These are phyloP conservation scores for Trypanosoma mega DNA, from an alignment of 208 protist genomes.

Conservation along the genomic window DNA sequence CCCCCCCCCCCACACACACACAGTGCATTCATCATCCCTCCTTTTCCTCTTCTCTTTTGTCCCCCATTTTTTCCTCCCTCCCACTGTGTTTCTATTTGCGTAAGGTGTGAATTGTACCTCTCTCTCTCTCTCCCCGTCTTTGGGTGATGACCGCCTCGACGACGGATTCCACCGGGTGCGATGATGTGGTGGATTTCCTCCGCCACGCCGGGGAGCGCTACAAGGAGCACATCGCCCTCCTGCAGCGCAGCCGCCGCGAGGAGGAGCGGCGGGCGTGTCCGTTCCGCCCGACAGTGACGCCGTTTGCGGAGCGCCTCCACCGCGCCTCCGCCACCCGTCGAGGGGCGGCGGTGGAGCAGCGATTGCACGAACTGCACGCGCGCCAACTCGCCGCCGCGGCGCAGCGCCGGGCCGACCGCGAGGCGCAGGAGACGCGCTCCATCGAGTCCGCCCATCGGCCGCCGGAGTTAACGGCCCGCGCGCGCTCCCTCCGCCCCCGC, in stretches of 20 bases:
- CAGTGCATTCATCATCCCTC: neutral
- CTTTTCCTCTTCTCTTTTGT: conserved; percentile 16
- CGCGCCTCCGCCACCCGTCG: conserved; percentile 31
- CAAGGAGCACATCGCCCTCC: conserved; percentile 59
- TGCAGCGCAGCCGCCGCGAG: conserved; percentile 45
- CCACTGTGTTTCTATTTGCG: neutral
- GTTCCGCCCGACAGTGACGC: conserved; percentile 52
- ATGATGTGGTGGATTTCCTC: conserved; percentile 67
- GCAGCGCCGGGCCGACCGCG: conserved; percentile 35
- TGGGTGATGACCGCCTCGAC: conserved; percentile 1
- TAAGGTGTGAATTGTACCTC: neutral
- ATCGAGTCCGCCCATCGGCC: no score
- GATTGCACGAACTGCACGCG: conserved; percentile 53
- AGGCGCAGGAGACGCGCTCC: conserved; percentile 53
- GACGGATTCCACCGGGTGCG: neutral
- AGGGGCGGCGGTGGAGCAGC: conserved; percentile 44
- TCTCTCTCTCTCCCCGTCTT: neutral
- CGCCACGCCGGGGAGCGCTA: conserved; percentile 55
- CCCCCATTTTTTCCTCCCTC: neutral
- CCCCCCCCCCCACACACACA: no score
- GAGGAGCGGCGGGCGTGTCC: conserved; percentile 40
- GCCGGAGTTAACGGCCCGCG: conserved; percentile 37
- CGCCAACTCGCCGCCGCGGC: conserved; percentile 44
- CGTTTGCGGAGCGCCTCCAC: conserved; percentile 37
- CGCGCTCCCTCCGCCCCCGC: no score